Conservation (phyloP, 768 basidiomycete species). For the Termitomyces sp. region DNA sequence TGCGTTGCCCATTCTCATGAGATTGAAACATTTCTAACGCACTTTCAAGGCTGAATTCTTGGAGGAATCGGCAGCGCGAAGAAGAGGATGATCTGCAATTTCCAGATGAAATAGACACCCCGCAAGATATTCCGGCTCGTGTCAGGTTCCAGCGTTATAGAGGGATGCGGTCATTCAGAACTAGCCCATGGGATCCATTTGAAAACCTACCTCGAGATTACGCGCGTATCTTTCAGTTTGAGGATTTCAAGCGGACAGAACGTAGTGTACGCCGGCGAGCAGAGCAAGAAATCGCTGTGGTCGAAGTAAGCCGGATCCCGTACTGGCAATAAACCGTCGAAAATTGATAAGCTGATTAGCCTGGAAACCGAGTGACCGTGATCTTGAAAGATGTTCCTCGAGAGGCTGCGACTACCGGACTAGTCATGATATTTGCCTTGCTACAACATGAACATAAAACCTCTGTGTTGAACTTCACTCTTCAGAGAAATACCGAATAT, state of each 20-base stretch:
- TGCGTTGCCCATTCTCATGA: slow-evolving; percentile 31
- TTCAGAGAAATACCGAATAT: slow-evolving; percentile 96
- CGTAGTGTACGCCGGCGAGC: slow-evolving; percentile 61
- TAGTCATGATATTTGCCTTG: slow-evolving; percentile 73
- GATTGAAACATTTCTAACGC: slow-evolving; percentile 3
- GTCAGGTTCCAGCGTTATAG: slow-evolving; percentile 89
- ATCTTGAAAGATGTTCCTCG: slow-evolving; percentile 72
- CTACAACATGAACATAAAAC: slow-evolving; percentile 96
- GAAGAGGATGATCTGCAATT: slow-evolving; percentile 83
- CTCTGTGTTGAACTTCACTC: slow-evolving; percentile 85
- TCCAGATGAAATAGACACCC: slow-evolving; percentile 96
- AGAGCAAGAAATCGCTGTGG: slow-evolving; percentile 50
- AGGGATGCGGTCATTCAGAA: slow-evolving; percentile 88
- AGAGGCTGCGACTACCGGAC: slow-evolving; percentile 41
- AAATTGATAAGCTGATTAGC: slow-evolving; percentile 35
- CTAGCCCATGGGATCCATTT: slow-evolving; percentile 96
- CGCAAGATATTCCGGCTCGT: slow-evolving; percentile 73
- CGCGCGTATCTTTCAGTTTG: slow-evolving; percentile 93
- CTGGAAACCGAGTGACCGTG: slow-evolving; percentile 77
- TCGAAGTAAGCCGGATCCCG: slow-evolving; percentile 52
- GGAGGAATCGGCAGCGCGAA: slow-evolving; percentile 67
- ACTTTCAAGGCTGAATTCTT: slow-evolving; percentile 52
- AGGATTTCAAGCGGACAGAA: slow-evolving; percentile 88
- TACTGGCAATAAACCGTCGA: background rate
- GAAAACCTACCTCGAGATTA: slow-evolving; percentile 95